Evolutionary conservation across 257 asterid genomes (phyloP).

Genomic region (Verbena officinalis): DNA sequence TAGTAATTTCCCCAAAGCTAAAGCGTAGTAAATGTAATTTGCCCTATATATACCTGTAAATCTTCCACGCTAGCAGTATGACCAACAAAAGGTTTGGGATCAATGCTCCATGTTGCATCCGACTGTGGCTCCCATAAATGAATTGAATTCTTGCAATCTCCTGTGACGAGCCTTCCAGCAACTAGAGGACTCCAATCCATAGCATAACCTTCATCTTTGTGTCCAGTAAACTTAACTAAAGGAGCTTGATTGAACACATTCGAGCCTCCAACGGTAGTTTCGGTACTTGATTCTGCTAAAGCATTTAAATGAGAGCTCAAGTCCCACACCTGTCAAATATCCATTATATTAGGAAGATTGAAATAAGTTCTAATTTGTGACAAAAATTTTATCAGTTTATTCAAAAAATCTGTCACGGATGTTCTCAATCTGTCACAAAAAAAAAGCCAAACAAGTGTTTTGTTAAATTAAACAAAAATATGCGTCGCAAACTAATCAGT

Average conservation of each 20-base stretch:
- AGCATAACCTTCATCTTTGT: conserved; percentile 97
- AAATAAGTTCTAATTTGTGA: too few relatives aligned
- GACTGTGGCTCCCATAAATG: conserved; percentile 94
- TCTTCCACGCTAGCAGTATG: conserved; percentile 89
- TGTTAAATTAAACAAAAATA: too few relatives aligned
- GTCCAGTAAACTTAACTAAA: conserved; percentile 69
- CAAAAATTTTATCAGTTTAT: too few relatives aligned
- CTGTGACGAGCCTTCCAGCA: conserved; percentile 85
- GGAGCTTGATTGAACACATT: conserved; percentile 66
- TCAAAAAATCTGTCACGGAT: too few relatives aligned
- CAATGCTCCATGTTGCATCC: conserved; percentile 76
- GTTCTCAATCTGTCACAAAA: too few relatives aligned
- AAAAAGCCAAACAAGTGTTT: too few relatives aligned
- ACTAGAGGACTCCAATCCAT: conserved; percentile 94
- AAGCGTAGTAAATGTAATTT: too few relatives aligned
- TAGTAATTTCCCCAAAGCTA: too few relatives aligned
- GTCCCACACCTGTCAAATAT: conserved; percentile 84
- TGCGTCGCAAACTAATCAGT: too few relatives aligned
- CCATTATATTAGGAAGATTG: conserved; percentile 13
- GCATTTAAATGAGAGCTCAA: conserved; percentile 74
- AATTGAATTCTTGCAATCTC: conserved; percentile 83
- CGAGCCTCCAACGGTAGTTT: conserved; percentile 47
- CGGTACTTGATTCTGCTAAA: conserved; percentile 62
- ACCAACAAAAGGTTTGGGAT: conserved; percentile 55
- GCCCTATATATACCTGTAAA: conserved; percentile 53